Base-by-base conservation (phyloP, 2,329 filamentous ascomycete genomes). In the Sarocladium strictum region DNA sequence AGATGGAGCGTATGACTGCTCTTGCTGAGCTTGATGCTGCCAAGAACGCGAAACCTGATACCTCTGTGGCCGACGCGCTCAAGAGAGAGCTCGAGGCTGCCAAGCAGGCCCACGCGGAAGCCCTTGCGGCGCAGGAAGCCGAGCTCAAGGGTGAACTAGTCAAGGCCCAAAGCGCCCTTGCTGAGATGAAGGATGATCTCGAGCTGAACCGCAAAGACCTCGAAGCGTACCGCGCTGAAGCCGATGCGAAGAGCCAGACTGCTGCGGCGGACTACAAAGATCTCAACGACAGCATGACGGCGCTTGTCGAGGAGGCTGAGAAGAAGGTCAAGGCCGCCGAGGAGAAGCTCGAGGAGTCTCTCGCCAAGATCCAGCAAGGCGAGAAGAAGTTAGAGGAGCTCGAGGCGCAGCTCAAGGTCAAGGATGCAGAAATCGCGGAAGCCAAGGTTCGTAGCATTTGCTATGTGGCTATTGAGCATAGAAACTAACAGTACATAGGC, bases 371-470 rank as follows among this genome's bases (percentile, higher is more conserved):
- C 1, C 72, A 75, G 58, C 76, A 81, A 56, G 72, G 71, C 54
- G 71, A 72, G 58, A 76, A 70, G 67, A 76, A 72, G 67, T 63
- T 75, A 27, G 74, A 75, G 54, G 74, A 80, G 60, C 64, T 78
- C 63, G 73, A 78, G 60, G 78, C 79, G 33, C 78, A 79, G 63
- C 70, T 82, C 59, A 83, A 80, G 70, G 79, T 85, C 53, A 84
- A 81, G 71, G 81, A 85, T 40, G 81, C 82, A 38, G 82, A 86
- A 67, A 72, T 86, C 62, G 79, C 76, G 15, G 83, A 85, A 66
- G 80, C 76, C 55, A 79, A 79, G 73, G 82, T 85, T 67, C 19
- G 67, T 60, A 47, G 11, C 21, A 24, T 27, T n/a, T 9, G n/a
- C 15, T n/a, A 21, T 19, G 23, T 9, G 12, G 15, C n/a, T 21